These are phyloP conservation scores for Aspergillus panamensis DNA, from an alignment of 495 filamentous ascomycete species.

Conservation along the genomic window DNA sequence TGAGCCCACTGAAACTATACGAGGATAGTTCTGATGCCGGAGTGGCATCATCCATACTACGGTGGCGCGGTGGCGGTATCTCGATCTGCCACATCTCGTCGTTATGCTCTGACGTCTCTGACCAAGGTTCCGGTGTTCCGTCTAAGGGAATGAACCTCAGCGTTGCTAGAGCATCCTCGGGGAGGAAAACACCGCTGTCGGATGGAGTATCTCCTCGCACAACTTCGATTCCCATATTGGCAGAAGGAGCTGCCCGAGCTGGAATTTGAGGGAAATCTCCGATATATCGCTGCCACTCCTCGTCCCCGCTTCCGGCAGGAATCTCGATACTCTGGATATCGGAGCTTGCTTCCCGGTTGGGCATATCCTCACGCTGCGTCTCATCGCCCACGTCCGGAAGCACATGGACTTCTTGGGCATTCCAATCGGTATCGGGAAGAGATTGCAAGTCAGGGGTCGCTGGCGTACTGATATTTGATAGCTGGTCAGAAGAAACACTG, in stretches of 20 bases:
- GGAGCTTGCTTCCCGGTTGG: slow-evolving; percentile 10
- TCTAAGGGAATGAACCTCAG: slow-evolving; percentile 69
- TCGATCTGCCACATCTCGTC: slow-evolving; percentile 47
- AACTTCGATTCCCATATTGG: slow-evolving; percentile 28
- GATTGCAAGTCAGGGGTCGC: slow-evolving; percentile 71
- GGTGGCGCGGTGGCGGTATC: slow-evolving; percentile 29
- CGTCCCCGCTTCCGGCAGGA: slow-evolving; percentile 33
- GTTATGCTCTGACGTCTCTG: slow-evolving; percentile 46
- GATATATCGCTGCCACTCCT: slow-evolving; percentile 41
- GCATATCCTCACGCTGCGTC: neutral
- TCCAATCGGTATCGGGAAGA: slow-evolving; percentile 48
- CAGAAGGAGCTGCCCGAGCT: slow-evolving; percentile 20
- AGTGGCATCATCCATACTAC: slow-evolving; percentile 43
- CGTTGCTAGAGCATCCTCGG: slow-evolving; percentile 72
- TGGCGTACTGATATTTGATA: slow-evolving; percentile 73
- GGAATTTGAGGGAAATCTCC: slow-evolving; percentile 39
- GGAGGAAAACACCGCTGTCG: slow-evolving; percentile 67
- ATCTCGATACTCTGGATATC: slow-evolving; percentile 34
- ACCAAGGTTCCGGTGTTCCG: slow-evolving; percentile 43
- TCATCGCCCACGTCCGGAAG: slow-evolving; percentile 27
- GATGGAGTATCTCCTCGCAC: slow-evolving; percentile 41
- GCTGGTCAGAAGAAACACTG: slow-evolving; percentile 78
- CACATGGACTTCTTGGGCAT: slow-evolving; percentile 35
- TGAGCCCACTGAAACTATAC: slow-evolving; percentile 63
- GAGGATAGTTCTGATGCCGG: slow-evolving; percentile 47